Evolutionary conservation across 192 early-diverging fungal genomes (phyloP).

Genomic region (Podila minutissima): DNA sequence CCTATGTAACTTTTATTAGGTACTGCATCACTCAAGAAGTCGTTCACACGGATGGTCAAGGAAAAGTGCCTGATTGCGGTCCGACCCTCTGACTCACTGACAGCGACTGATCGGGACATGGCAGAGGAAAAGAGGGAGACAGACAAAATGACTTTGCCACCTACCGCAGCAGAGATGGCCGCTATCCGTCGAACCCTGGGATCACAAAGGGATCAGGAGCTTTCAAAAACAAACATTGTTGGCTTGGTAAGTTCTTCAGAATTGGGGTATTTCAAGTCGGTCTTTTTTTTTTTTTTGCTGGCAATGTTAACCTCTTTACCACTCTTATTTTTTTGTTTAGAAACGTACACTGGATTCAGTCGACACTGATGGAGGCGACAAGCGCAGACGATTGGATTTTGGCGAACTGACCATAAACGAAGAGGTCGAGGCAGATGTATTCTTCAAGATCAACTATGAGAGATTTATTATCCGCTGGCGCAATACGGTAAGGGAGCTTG

Average conservation of each 20-base stretch:
- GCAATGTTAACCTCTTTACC: background rate
- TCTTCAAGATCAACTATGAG: slow-evolving; percentile 74
- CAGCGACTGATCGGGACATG: slow-evolving; percentile 68
- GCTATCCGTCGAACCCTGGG: slow-evolving; percentile 57
- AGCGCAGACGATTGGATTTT: slow-evolving; percentile 9
- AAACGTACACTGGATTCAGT: slow-evolving; percentile 34
- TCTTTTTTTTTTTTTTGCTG: too few relatives aligned
- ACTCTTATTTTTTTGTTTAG: slow-evolving; percentile 15
- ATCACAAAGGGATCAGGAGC: slow-evolving; percentile 61
- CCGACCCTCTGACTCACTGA: slow-evolving; percentile 64
- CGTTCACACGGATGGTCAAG: slow-evolving; percentile 65
- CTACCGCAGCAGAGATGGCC: slow-evolving; percentile 71
- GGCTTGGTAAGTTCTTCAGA: slow-evolving; percentile 57
- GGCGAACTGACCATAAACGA: slow-evolving; percentile 32
- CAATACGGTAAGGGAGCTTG: slow-evolving; percentile 52
- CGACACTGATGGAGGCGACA: slow-evolving; percentile 23
- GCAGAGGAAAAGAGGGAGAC: slow-evolving; percentile 67
- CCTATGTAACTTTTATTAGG: slow-evolving; percentile 2
- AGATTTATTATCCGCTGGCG: slow-evolving; percentile 73
- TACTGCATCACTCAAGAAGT: slow-evolving; percentile 22
- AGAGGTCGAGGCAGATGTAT: slow-evolving; percentile 66
- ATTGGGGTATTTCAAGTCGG: background rate
- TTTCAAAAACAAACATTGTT: slow-evolving; percentile 51
- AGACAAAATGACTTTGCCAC: slow-evolving; percentile 62
- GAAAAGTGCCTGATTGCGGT: slow-evolving; percentile 72